phyloP scores from a whole-genome alignment of 768 basidiomycete species.

The Leccinum uliginosum region DNA sequence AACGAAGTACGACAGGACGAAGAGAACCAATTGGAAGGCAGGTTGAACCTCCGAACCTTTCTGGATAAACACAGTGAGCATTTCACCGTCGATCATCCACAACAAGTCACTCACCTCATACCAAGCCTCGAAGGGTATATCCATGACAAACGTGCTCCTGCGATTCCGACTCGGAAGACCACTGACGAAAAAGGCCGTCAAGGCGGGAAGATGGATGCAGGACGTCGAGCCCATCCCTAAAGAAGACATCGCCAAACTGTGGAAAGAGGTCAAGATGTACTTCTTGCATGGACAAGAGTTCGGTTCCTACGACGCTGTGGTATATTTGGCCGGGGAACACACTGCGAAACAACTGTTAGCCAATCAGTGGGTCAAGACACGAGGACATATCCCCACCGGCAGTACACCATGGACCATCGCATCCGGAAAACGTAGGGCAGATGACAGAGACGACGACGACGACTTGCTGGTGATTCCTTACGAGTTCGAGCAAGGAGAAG shows the following conservation, averaged over 20 bases:
- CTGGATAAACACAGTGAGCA: not conserved
- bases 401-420: too few species aligned
- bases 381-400: too few species aligned
- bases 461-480: too few species aligned
- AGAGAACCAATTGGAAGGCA: not conserved
- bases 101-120: not conserved
- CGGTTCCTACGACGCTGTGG: not conserved
- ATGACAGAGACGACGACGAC: too few species aligned
- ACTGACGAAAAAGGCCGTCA: not conserved
- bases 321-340: not conserved
- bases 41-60: not conserved
- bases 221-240: not conserved
- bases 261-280: not conserved
- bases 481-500: too few species aligned
- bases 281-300: not conserved
- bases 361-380: too few species aligned
- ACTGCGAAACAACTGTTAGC: not conserved
- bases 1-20: not conserved
- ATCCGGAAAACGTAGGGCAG: too few species aligned
- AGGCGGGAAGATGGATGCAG: not conserved
- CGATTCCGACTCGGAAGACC: not conserved
- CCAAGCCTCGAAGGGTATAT: not conserved
- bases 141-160: not conserved
- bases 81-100: not conserved
- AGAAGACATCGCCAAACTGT: not conserved